These are phyloP conservation scores for Saitozyma podzolica DNA, from an alignment of 768 basidiomycete species.

Conservation along the genomic window DNA sequence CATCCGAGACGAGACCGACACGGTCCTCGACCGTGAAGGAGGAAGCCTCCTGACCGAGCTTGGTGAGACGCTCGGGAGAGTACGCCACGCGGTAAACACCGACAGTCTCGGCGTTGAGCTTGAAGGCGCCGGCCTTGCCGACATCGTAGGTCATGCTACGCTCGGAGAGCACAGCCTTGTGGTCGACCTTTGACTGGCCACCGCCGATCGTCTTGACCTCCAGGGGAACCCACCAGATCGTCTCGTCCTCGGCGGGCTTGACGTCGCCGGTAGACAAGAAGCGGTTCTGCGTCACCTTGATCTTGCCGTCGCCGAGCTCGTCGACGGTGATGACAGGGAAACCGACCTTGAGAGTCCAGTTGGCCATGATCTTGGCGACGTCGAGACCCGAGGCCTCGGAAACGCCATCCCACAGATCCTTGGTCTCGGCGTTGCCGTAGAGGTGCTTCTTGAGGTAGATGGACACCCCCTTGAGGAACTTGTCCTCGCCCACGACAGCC, in stretches of 20 bases:
- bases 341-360: constrained; percentile 86
- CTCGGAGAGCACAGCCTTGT: constrained; percentile 64
- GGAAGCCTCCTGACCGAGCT: constrained; percentile 78
- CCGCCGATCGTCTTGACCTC: constrained; percentile 63
- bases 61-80: constrained; percentile 70
- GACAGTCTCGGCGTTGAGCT: constrained; percentile 83
- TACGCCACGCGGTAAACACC: constrained; percentile 90
- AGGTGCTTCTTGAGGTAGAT: constrained; percentile 86
- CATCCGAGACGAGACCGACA: constrained; percentile 83
- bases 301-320: constrained; percentile 65
- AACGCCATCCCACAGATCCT: constrained; percentile 86
- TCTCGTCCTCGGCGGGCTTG: constrained; percentile 79
- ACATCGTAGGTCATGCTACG: constrained; percentile 69
- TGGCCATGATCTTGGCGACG: constrained; percentile 77
- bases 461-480: constrained; percentile 83
- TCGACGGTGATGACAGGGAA: constrained; percentile 87
- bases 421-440: constrained; percentile 79
- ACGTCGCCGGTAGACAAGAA: constrained; percentile 84
- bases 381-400: constrained; percentile 69
- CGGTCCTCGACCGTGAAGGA: constrained; percentile 82
- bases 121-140: constrained; percentile 70
- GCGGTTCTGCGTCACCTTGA: constrained; percentile 82
- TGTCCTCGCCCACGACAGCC: constrained; percentile 81
- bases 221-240: constrained; percentile 81
- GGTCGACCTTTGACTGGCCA: constrained; percentile 65